Percentiles rank a stretch among this genome's conserved stretches.
phyloP scores from a whole-genome alignment of 345 rosid species.

The Euclidium syriacum region DNA sequence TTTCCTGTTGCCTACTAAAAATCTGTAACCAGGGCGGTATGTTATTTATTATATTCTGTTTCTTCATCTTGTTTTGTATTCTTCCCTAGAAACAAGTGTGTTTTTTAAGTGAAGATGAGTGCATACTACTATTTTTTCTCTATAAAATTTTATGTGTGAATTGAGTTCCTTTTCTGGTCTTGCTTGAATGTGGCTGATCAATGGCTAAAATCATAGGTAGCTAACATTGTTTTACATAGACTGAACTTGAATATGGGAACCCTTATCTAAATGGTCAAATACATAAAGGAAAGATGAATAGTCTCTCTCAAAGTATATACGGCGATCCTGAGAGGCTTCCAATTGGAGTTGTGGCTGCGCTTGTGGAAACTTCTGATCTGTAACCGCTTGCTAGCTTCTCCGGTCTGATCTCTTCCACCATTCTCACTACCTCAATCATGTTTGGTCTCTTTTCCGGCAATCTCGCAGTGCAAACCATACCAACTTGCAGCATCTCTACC shows the following conservation, averaged over 20 bases:
- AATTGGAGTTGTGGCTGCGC: slow-evolving; percentile 36
- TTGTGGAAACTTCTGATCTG: slow-evolving; percentile 41
- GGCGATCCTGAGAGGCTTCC: slow-evolving; percentile 38
- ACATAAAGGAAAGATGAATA: slow-evolving; percentile 13
- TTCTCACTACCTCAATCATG: slow-evolving; percentile 57
- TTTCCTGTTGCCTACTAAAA: slow-evolving; percentile 13
- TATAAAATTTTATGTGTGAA: not conserved
- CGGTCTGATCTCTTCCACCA: slow-evolving; percentile 62
- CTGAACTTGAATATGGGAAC: slow-evolving; percentile 12
- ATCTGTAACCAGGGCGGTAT: slow-evolving; percentile 7
- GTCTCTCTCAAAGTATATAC: slow-evolving; percentile 29
- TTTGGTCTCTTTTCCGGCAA: slow-evolving; percentile 76
- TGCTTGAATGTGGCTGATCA: not conserved
- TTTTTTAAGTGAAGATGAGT: not conserved
- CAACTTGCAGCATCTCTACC: slow-evolving; percentile 95
- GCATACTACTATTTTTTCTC: not conserved
- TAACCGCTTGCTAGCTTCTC: slow-evolving; percentile 38
- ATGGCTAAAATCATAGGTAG: not conserved
- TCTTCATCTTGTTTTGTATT: slow-evolving; percentile 8
- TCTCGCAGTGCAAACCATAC: slow-evolving; percentile 71
- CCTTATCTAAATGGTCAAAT: slow-evolving; percentile 17
- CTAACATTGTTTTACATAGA: not conserved
- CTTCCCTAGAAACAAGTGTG: not conserved
- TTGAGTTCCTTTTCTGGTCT: slow-evolving; percentile 5
- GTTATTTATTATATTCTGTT: slow-evolving; percentile 12